Percentiles rank a stretch among this genome's conserved stretches.
phyloP scores from a whole-genome alignment of 805 yeast species.

The Lipomyces yamanashiensis region DNA sequence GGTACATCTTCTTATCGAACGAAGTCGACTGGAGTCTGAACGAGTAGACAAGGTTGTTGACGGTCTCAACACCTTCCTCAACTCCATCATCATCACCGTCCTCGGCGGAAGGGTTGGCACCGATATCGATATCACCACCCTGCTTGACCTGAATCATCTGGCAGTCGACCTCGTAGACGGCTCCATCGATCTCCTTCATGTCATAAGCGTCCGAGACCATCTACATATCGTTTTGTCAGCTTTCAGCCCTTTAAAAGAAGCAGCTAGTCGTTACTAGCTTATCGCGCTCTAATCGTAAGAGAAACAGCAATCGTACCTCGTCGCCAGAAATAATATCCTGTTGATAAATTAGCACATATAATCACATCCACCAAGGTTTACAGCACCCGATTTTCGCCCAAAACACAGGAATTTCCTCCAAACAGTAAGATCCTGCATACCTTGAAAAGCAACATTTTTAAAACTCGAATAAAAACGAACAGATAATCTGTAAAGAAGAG shows the following conservation, averaged over 20 bases:
- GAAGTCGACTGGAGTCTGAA: conserved; percentile 96
- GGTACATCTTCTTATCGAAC: conserved; percentile 97
- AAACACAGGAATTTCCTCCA: background rate
- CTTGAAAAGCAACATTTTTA: too few species aligned
- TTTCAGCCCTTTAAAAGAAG: too few species aligned
- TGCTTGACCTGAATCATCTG: conserved; percentile 81
- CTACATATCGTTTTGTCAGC: conserved; percentile 45
- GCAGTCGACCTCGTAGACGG: conserved; percentile 96
- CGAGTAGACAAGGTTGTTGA: conserved; percentile 98
- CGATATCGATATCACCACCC: conserved; percentile 94
- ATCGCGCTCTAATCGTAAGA: background rate
- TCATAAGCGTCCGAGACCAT: conserved; percentile 94
- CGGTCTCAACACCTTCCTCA: conserved; percentile 86
- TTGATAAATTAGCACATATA: background rate
- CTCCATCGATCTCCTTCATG: conserved; percentile 82
- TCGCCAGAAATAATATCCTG: conserved; percentile 89
- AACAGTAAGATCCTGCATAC: background rate
- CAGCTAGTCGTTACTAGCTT: background rate
- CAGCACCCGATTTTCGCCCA: background rate
- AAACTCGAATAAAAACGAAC: too few species aligned
- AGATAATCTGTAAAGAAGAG: too few species aligned
- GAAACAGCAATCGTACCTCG: conserved; percentile 48
- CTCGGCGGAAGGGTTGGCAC: conserved; percentile 99
- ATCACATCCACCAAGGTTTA: background rate
- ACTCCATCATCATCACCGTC: conserved; percentile 79